Evolutionary conservation across 1,284 basidiomycete genomes (phyloP), one percentile per base, ranked within the genome.

Genomic region (Naganishia liquefaciens): DNA sequence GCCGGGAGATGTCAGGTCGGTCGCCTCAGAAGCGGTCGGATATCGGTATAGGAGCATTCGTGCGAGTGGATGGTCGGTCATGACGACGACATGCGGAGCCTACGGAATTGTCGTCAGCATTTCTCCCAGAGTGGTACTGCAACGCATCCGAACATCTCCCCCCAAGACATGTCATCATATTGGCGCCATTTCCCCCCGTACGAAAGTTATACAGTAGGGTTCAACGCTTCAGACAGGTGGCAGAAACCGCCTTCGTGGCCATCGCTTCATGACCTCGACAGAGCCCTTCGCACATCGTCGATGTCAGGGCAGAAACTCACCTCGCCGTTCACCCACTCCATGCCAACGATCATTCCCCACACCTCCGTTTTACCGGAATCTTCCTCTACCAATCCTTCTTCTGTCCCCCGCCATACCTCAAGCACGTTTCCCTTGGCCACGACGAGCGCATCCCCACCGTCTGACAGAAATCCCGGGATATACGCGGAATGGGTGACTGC

Each of bases 261-360:
- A 19, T 19, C 43, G 43, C 23, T 46, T 7, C 43, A 10, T 37
- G 9, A 37, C 33, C 4, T 3, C 33, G 33, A 37, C 4, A 7
- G 6, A 37, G 33, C 33, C 33, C 33, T 37, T 37, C 33, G 33
- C 33, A 37, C 33, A 17, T 47, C 23, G 2, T 50, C 25, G 25
- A 62, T 30, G 15, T 33, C 51, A 40, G 23, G n/a, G 19, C 19
- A 30, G 3, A 17, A 25, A 70, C 75, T 68, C 47, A 76, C 74
- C 46, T 72, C 68, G 23, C 73, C 52, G 17, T 65, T 54, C 21
- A 75, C 72, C 50, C 68, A 69, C 1, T 74, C 75, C 17, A 79
- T 68, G 1, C 74, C 74, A 1, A 76, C 72, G 13, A 79, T 63
- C 23, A 69, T 75, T 3, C 79, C 79, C 78, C 78, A 80, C 5